Conservation (phyloP, 352 stramenopile genomes). For the Phytophthora sp. region DNA sequence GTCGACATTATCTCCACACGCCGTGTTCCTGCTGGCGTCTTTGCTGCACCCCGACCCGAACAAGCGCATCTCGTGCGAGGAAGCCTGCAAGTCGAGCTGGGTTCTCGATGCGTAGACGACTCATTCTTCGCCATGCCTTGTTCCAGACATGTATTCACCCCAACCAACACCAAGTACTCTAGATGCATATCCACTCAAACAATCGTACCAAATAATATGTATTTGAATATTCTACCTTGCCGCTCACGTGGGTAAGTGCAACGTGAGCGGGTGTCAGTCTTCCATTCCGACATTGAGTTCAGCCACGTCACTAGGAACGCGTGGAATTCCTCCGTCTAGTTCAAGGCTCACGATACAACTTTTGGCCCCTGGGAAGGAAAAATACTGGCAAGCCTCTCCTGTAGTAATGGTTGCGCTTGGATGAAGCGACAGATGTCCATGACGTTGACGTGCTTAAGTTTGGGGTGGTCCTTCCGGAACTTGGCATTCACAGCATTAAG, state of each 20-base stretch:
- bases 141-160: conserved; percentile 31
- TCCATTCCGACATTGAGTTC: not conserved
- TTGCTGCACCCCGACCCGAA: conserved; percentile 87
- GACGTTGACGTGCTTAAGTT: conserved; percentile 60
- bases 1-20: conserved; percentile 62
- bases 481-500: conserved; percentile 24
- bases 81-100: conserved; percentile 82
- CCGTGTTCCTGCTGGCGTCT: conserved; percentile 72
- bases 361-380: conserved; percentile 2
- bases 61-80: conserved; percentile 80
- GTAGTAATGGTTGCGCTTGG: conserved; percentile 39
- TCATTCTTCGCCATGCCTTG: not conserved
- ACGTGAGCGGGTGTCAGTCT: conserved; percentile 5
- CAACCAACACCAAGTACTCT: conserved; percentile 37
- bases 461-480: conserved; percentile 48
- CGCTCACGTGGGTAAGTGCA: conserved; percentile 9
- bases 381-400: conserved; percentile 18
- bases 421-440: conserved; percentile 68
- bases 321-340: no score
- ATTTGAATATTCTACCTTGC: conserved; percentile 34
- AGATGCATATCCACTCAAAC: conserved; percentile 36
- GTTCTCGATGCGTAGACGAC: conserved; percentile 49
- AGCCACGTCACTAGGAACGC: not conserved
- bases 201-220: conserved; percentile 52
- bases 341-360: not conserved